These are phyloP conservation scores for Saturnispora besseyi DNA, from an alignment of 805 yeast genomes.

Conservation along the genomic window DNA sequence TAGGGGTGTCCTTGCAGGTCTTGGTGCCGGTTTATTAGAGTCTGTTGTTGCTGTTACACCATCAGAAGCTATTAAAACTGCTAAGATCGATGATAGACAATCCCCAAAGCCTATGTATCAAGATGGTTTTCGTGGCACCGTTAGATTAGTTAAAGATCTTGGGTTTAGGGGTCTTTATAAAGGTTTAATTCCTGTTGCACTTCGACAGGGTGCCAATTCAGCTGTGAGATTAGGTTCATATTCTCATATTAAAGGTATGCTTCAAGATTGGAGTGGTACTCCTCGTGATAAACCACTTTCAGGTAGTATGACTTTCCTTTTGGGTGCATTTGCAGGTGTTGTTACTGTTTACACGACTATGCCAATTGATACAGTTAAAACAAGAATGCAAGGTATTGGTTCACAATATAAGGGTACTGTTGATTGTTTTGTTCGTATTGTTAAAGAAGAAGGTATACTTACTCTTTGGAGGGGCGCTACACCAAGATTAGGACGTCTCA, in stretches of 20 bases:
- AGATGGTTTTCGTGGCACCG: slow-evolving; percentile 51
- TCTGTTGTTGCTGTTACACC: slow-evolving; percentile 94
- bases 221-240: slow-evolving; percentile 93
- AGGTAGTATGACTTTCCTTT: slow-evolving; percentile 69
- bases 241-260: slow-evolving; percentile 70
- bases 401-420: slow-evolving; percentile 63
- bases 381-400: slow-evolving; percentile 92
- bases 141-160: slow-evolving; percentile 59
- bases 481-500: slow-evolving; percentile 86
- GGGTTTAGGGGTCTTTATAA: slow-evolving; percentile 81
- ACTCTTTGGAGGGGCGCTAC: slow-evolving; percentile 99
- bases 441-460: slow-evolving; percentile 77
- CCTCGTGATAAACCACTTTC: slow-evolving; percentile 68
- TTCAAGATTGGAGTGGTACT: slow-evolving; percentile 60
- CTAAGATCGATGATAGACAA: slow-evolving; percentile 88
- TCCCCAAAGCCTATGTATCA: slow-evolving; percentile 69
- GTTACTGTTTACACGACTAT: slow-evolving; percentile 87
- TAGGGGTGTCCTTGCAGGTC: slow-evolving; percentile 91
- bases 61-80: slow-evolving; percentile 93
- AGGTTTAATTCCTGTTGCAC: slow-evolving; percentile 85
- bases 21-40: slow-evolving; percentile 93
- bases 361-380: slow-evolving; percentile 95
- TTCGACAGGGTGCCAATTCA: slow-evolving; percentile 93
- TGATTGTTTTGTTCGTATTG: slow-evolving; percentile 73
- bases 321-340: slow-evolving; percentile 86